Evolutionary conservation across 345 rosid species (phyloP).

Genomic region (Rhodamnia rubescens): DNA sequence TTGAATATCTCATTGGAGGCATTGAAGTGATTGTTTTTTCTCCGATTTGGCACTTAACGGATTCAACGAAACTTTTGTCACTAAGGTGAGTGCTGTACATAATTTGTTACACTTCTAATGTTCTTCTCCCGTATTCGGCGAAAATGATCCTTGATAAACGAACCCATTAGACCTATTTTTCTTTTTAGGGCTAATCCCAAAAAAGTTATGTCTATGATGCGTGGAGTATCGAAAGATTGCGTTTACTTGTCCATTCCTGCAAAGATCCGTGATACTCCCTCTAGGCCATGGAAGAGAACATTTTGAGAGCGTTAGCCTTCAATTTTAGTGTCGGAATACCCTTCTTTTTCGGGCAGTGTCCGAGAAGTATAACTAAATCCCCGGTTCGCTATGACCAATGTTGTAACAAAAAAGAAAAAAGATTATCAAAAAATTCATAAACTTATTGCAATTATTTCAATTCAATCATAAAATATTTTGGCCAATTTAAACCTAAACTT

Average conservation of each 20-base stretch:
- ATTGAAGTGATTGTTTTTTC: too few relatives aligned
- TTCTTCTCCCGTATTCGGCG: neutral
- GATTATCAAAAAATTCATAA: too few relatives aligned
- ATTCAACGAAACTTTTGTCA: too few relatives aligned
- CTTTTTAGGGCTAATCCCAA: neutral
- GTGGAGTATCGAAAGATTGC: neutral
- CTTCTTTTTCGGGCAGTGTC: neutral
- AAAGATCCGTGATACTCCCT: neutral
- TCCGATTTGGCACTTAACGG: too few relatives aligned
- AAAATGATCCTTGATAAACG: neutral
- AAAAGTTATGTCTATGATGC: neutral
- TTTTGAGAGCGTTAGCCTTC: neutral
- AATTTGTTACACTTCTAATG: too few relatives aligned
- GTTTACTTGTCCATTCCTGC: rapidly evolving
- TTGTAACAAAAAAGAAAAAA: neutral
- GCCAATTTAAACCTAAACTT: too few relatives aligned
- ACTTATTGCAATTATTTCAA: too few relatives aligned
- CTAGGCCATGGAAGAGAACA: neutral
- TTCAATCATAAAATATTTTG: too few relatives aligned
- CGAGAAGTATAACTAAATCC: neutral
- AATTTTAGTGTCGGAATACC: neutral
- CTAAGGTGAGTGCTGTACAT: too few relatives aligned
- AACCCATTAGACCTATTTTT: neutral
- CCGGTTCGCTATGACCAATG: neutral
- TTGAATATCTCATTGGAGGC: too few relatives aligned